These are phyloP conservation scores for Cryptococcus hybrid DNA, from an alignment of 1,284 basidiomycete genomes.

Conservation along the genomic window DNA sequence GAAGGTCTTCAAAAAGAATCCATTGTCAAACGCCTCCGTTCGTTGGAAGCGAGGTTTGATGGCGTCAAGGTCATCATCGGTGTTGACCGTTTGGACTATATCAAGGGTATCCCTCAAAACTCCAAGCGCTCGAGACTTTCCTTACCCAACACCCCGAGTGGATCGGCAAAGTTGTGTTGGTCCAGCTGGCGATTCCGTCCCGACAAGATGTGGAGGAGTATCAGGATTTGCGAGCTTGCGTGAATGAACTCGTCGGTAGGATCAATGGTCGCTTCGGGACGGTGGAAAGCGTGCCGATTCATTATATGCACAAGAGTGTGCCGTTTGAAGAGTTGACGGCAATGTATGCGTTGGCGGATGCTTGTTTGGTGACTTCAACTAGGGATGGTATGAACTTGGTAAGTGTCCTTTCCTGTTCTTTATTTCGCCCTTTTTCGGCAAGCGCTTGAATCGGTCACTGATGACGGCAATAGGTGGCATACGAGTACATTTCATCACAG, in stretches of 20 bases:
- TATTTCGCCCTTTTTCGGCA: not conserved
- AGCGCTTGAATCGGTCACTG: not conserved
- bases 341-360: constrained; percentile 93
- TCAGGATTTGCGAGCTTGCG: constrained; percentile 91
- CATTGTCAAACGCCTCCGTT: constrained; percentile 74
- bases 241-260: constrained; percentile 96
- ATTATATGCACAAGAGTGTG: constrained; percentile 96
- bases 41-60: constrained; percentile 84
- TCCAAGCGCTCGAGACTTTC: constrained; percentile 96
- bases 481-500: constrained; percentile 98
- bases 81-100: constrained; percentile 97
- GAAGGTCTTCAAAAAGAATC: constrained; percentile 75
- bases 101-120: constrained; percentile 98
- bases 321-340: constrained; percentile 94
- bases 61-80: constrained; percentile 98
- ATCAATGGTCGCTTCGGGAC: constrained; percentile 99
- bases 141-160: constrained; percentile 96
- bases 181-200: constrained; percentile 95
- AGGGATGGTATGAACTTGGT: constrained; percentile 99
- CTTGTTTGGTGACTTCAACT: constrained; percentile 92
- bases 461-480: constrained; percentile 71
- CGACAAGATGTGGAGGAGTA: constrained; percentile 99
- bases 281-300: constrained; percentile 98
- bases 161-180: constrained; percentile 97
- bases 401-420: constrained; percentile 37